Base-by-base conservation (phyloP, 768 basidiomycete genomes). In the Xerocomus brunneocitrinus region DNA sequence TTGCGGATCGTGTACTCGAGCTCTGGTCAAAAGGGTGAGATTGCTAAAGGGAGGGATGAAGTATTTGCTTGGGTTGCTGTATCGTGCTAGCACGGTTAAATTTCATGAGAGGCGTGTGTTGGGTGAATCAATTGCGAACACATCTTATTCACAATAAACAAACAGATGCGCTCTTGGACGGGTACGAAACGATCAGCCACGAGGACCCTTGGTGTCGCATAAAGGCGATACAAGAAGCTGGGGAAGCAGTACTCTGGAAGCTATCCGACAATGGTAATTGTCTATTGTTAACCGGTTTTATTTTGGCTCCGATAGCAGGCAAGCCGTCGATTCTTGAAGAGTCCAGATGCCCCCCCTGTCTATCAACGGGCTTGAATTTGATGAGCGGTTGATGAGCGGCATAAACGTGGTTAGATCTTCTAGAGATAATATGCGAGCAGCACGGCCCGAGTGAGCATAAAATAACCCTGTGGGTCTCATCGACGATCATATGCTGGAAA, bases 1-100 rank as follows among this genome's bases (percentile, higher is more conserved):
- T 71, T 92, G 19, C 72, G 85, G 43, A 79, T 77, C 8, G 79
- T 80, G 0, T 89, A 91, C 63, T 73, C 77, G 49, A 79, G 77
- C 27, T 68, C 74, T 48, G 71, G 65, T 3, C 60, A 63, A 47
- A 63, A 63, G 54, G 68, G 68, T 9, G 64, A 73, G 47, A 72
- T 72, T 22, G 72, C 74, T 24, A 68, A 74, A 43, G 71, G 72
- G 24, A 71, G 74, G 50, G 73, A 72, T 52, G 69, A 79, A 16
- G 76, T 78, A 12, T 76, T 73, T 47, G 65, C 62, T 1, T 79
- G 79, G 79, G 74, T 79, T 59, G 70, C 64, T 47, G 35, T 22
- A 8, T 42, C 36, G 35, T 31, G 45, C 36, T 31, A 49, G 16
- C 36, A 36, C 24, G 35, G 19, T 19, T 19, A 19, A 19, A 19